Percentiles rank a stretch among this genome's conserved stretches.
Evolutionary conservation across 805 yeast genomes (phyloP).

Genomic region (Tetrapisispora nanseiensis): DNA sequence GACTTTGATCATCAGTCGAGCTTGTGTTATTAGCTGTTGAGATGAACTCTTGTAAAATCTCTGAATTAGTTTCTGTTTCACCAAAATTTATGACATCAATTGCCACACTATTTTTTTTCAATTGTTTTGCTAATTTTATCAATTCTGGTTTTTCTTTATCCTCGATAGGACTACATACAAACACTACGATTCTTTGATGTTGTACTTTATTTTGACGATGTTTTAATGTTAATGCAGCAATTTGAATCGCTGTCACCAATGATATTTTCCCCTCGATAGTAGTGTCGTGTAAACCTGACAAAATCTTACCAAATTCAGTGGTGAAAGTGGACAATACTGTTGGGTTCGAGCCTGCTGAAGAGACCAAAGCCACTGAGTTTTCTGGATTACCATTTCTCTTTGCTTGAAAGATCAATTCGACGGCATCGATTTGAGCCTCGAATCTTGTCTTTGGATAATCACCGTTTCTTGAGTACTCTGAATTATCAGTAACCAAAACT

Average conservation of each 20-base stretch:
- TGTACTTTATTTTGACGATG: slow-evolving; percentile 94
- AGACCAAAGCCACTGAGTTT: slow-evolving; percentile 82
- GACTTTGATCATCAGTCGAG: slow-evolving; percentile 59
- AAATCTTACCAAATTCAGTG: slow-evolving; percentile 73
- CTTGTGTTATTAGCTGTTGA: slow-evolving; percentile 45
- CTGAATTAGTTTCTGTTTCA: slow-evolving; percentile 67
- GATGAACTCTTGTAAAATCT: slow-evolving; percentile 70
- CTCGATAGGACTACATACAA: slow-evolving; percentile 76
- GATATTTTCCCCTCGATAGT: slow-evolving; percentile 60
- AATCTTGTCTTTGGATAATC: slow-evolving; percentile 82
- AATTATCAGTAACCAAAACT: slow-evolving; percentile 89
- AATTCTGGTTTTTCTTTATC: slow-evolving; percentile 65
- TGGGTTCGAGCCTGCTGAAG: slow-evolving; percentile 81
- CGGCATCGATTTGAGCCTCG: slow-evolving; percentile 87
- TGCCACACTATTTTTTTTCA: slow-evolving; percentile 88
- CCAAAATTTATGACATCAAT: slow-evolving; percentile 89
- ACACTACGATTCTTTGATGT: slow-evolving; percentile 79
- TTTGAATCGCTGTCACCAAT: slow-evolving; percentile 78
- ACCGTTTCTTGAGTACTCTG: slow-evolving; percentile 93
- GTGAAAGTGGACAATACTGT: slow-evolving; percentile 85
- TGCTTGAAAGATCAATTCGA: slow-evolving; percentile 74
- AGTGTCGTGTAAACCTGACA: slow-evolving; percentile 75
- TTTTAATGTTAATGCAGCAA: slow-evolving; percentile 85
- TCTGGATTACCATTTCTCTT: slow-evolving; percentile 88
- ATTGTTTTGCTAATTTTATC: slow-evolving; percentile 75